These are phyloP conservation scores for Dissophora ornata DNA, from an alignment of 192 early-diverging fungal species.

Conservation along the genomic window DNA sequence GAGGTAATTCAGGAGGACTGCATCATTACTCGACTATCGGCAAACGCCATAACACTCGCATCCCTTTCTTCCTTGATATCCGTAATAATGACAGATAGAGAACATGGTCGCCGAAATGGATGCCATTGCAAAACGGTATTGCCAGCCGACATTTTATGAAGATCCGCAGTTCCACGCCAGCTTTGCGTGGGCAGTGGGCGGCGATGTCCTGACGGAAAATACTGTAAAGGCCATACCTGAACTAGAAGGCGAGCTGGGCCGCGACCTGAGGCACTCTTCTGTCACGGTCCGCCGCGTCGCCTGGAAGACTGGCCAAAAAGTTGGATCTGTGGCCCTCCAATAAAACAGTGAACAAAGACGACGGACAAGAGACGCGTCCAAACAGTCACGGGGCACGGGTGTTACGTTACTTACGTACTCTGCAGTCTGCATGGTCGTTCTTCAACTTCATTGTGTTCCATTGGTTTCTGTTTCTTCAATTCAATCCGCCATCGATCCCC, in stretches of 20 bases:
- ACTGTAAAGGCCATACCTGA: constrained; percentile 9
- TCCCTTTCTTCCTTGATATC: neutral
- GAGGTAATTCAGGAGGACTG: constrained; percentile 10
- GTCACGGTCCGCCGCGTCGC: constrained; percentile 19
- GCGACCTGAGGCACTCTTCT: constrained; percentile 31
- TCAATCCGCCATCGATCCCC: neutral
- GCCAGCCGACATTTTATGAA: constrained; percentile 36
- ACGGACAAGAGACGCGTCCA: neutral
- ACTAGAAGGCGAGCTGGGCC: constrained; percentile 10
- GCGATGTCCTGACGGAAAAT: constrained; percentile 12
- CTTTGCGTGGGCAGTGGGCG: constrained; percentile 50
- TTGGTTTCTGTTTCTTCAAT: neutral
- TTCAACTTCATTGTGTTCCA: neutral
- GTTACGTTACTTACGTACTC: neutral
- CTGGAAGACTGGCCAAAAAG: constrained; percentile 39
- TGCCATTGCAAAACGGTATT: constrained; percentile 22
- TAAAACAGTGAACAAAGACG: no score
- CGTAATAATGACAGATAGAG: constrained; percentile 14
- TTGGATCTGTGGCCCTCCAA: constrained; percentile 22
- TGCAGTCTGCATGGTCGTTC: neutral
- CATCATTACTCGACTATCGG: neutral
- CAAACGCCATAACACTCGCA: neutral
- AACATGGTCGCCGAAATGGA: constrained; percentile 45
- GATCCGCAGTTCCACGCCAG: constrained; percentile 48
- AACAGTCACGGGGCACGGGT: neutral